phyloP scores from a whole-genome alignment of 1,284 basidiomycete species.

The Cryptococcus sp. region DNA sequence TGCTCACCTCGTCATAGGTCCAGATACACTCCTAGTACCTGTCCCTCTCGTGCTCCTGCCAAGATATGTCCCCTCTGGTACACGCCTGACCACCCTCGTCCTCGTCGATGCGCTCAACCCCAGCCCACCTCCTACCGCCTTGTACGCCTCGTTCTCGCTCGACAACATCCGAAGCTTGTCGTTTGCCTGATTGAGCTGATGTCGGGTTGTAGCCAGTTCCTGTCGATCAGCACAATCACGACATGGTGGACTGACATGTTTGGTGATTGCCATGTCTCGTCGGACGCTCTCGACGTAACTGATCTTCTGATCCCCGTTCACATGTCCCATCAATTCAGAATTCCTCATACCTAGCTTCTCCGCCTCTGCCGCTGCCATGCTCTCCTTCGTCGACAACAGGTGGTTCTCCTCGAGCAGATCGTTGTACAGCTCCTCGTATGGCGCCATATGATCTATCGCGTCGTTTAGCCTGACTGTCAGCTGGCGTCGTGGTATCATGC shows the following conservation, averaged over 20 bases:
- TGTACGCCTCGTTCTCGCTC: conserved; percentile 25
- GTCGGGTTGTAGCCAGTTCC: conserved; percentile 32
- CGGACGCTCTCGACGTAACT: conserved; percentile 32
- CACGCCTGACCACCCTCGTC: conserved; percentile 23
- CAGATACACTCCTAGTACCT: conserved; percentile 13
- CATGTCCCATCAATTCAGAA: conserved; percentile 25
- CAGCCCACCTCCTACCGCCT: conserved; percentile 15
- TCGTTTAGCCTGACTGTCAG: conserved; percentile 17
- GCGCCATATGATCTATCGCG: conserved; percentile 12
- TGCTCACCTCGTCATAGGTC: conserved; percentile 7
- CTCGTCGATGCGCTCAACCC: conserved; percentile 12
- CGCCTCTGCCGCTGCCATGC: conserved; percentile 21
- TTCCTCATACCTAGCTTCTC: conserved; percentile 24
- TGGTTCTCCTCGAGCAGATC: conserved; percentile 17
- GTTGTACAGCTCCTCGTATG: conserved; percentile 21
- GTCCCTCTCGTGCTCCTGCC: conserved; percentile 6
- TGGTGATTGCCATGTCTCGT: conserved; percentile 28
- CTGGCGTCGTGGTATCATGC: background rate
- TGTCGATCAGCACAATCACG: conserved; percentile 5
- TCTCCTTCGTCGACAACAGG: conserved; percentile 19
- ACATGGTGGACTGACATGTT: conserved; percentile 20
- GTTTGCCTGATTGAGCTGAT: conserved; percentile 26
- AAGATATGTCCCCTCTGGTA: conserved; percentile 25
- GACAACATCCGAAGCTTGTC: conserved; percentile 18
- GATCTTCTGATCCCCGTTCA: conserved; percentile 29